phyloP scores from a whole-genome alignment of 495 filamentous ascomycete genomes.

The Darksidea phi region DNA sequence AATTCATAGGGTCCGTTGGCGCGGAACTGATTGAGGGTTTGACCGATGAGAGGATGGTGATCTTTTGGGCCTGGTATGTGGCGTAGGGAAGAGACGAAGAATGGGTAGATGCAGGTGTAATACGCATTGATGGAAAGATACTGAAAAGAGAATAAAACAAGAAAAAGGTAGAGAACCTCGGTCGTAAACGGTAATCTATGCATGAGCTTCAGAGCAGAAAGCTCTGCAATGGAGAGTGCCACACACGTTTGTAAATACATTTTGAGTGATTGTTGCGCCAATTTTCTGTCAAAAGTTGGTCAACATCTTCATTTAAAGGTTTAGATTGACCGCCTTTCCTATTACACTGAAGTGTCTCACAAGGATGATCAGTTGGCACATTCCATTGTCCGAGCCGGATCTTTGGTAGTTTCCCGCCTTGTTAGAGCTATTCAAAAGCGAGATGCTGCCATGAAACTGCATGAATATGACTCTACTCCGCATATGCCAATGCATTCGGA shows the following conservation, averaged over 20 bases:
- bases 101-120: constrained; percentile 1
- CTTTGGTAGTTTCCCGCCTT: not conserved
- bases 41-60: constrained; percentile 48
- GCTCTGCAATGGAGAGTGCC: not conserved
- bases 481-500: not conserved
- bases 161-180: not conserved
- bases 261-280: not conserved
- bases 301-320: not conserved
- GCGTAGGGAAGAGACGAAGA: not conserved
- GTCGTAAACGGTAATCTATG: not conserved
- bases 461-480: not conserved
- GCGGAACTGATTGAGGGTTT: constrained; percentile 54
- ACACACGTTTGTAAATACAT: constrained; percentile 1
- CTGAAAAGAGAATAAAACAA: not conserved
- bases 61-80: not conserved
- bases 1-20: constrained; percentile 57
- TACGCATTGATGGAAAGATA: not conserved
- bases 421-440: not conserved
- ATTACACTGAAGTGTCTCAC: not conserved
- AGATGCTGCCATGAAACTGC: not conserved
- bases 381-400: not conserved
- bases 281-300: not conserved
- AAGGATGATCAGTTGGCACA: not conserved
- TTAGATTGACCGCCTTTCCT: not conserved
- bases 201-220: not conserved